phyloP scores from a whole-genome alignment of 2,329 filamentous ascomycete genomes.

The Aspergillus versicolor region DNA sequence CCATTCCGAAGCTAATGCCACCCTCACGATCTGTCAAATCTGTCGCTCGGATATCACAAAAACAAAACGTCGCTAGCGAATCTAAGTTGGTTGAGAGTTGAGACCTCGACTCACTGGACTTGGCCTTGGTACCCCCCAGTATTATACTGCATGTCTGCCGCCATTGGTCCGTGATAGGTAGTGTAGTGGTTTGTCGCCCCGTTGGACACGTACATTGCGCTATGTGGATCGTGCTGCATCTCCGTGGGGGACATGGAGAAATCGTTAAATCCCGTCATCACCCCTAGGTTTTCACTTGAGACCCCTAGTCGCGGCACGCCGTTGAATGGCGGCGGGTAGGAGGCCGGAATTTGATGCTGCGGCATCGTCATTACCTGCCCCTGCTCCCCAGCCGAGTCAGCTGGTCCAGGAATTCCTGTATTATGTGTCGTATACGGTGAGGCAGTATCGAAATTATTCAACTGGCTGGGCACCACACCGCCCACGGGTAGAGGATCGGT shows the following conservation, averaged over 20 bases:
- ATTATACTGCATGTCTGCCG: slow-evolving; percentile 15
- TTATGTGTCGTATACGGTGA: slow-evolving; percentile 4
- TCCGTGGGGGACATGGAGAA: slow-evolving; percentile 26
- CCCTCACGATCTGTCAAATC: slow-evolving; percentile 1
- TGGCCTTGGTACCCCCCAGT: slow-evolving; percentile 19
- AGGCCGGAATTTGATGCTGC: slow-evolving; percentile 30
- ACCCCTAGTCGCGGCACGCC: slow-evolving; percentile 23
- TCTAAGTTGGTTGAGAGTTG: background rate
- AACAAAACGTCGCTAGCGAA: background rate
- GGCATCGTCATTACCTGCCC: slow-evolving; percentile 21
- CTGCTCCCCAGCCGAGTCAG: slow-evolving; percentile 17
- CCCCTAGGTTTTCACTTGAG: slow-evolving; percentile 19
- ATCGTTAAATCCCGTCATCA: slow-evolving; percentile 25
- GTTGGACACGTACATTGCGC: slow-evolving; percentile 26
- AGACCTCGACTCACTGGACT: slow-evolving; percentile 12
- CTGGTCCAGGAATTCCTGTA: slow-evolving; percentile 3
- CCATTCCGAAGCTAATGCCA: background rate
- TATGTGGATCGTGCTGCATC: slow-evolving; percentile 23
- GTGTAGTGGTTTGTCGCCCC: slow-evolving; percentile 20
- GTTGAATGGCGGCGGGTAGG: slow-evolving; percentile 36
- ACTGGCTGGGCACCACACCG: slow-evolving; percentile 27
- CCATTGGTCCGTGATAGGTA: slow-evolving; percentile 17
- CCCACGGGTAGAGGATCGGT: slow-evolving; percentile 24
- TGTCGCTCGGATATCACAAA: slow-evolving; percentile 4
- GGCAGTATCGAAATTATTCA: slow-evolving; percentile 22